Conservation (phyloP, 2,329 filamentous ascomycete genomes). For the Penicillium crustosum region DNA sequence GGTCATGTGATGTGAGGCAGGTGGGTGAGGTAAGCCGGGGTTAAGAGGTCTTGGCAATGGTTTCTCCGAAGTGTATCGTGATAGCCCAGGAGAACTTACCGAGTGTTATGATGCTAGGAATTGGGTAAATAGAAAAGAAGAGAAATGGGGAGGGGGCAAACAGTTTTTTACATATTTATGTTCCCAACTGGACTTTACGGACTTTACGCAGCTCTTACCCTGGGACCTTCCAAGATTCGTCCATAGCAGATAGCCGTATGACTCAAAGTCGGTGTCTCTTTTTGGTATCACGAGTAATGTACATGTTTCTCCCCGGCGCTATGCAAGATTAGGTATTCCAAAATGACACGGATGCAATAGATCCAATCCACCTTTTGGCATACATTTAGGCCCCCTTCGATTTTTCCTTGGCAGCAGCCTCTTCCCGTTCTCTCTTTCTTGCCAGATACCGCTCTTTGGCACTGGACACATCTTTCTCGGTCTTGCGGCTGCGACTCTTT, state of each 20-base stretch:
- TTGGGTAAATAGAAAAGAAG: not conserved
- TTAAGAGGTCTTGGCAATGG: slow-evolving; percentile 3
- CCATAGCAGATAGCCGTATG: not conserved
- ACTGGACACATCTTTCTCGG: slow-evolving; percentile 57
- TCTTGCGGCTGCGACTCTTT: slow-evolving; percentile 59
- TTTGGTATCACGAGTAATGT: slow-evolving; percentile 5
- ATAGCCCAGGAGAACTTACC: not conserved
- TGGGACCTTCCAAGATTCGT: not conserved
- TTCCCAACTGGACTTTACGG: not conserved
- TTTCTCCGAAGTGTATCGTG: slow-evolving; percentile 1
- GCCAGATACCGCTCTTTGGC: slow-evolving; percentile 63
- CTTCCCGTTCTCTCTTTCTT: slow-evolving; percentile 55
- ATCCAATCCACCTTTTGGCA: not conserved
- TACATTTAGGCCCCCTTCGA: slow-evolving; percentile 4
- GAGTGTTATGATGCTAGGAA: not conserved
- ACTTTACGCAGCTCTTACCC: not conserved
- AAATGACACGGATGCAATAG: not conserved
- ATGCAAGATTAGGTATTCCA: slow-evolving; percentile 3
- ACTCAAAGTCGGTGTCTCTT: not conserved
- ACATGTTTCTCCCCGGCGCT: slow-evolving; percentile 4
- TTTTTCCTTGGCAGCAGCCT: slow-evolving; percentile 35
- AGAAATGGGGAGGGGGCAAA: not conserved
- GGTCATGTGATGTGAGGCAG: slow-evolving; percentile 6
- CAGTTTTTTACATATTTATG: not conserved
- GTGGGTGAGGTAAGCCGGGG: slow-evolving; percentile 8